These are phyloP conservation scores for Monosporozyma aerobia DNA, from an alignment of 805 yeast species.

Conservation along the genomic window DNA sequence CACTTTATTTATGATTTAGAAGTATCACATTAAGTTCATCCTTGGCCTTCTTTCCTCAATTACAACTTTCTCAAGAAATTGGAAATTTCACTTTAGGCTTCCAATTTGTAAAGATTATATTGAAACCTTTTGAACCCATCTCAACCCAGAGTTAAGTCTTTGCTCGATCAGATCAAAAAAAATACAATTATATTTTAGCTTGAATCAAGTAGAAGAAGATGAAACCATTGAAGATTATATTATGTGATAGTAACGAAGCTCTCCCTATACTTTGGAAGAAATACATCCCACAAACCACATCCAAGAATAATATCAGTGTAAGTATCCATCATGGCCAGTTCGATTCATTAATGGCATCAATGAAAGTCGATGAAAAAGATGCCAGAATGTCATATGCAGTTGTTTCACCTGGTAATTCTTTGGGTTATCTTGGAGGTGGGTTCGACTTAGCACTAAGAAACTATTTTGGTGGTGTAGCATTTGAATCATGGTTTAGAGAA, in stretches of 20 bases:
- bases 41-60: neutral
- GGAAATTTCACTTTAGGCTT: neutral
- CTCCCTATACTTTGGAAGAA: conserved; percentile 13
- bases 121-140: neutral
- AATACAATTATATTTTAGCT: no score
- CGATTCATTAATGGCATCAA: conserved; percentile 6
- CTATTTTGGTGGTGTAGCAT: conserved; percentile 20
- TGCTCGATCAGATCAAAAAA: neutral
- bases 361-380: neutral
- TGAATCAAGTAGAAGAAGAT: neutral
- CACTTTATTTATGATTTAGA: neutral
- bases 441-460: conserved; percentile 33
- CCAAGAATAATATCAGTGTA: conserved; percentile 6
- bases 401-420: conserved; percentile 45
- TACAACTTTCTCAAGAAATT: neutral
- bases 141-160: neutral
- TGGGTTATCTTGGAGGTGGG: conserved; percentile 45
- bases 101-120: neutral
- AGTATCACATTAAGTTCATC: neutral
- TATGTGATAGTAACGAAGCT: conserved; percentile 16
- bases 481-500: conserved; percentile 24
- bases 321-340: conserved; percentile 11
- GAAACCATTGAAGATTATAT: conserved; percentile 10
- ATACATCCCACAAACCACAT: conserved; percentile 5
- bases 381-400: conserved; percentile 20